These are phyloP conservation scores for Apiospora marii DNA, from an alignment of 2,329 filamentous ascomycete species.

Conservation along the genomic window DNA sequence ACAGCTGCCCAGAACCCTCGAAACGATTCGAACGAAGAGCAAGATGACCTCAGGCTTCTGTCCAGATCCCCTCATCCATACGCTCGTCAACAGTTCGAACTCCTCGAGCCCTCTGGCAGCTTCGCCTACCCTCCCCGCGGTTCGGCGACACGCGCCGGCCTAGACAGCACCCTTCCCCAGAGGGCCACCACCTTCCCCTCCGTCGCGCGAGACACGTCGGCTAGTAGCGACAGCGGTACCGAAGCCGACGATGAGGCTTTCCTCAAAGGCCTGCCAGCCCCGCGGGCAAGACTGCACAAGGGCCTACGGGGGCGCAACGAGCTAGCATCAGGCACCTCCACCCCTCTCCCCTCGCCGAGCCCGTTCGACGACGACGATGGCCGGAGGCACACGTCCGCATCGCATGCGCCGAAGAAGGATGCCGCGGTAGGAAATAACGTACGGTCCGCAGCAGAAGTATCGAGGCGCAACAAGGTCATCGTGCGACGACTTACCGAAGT, in stretches of 20 bases:
- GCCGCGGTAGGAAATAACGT: conserved; percentile 36
- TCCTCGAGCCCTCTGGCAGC: conserved; percentile 59
- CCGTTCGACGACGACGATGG: conserved; percentile 51
- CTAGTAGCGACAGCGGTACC: conserved; percentile 87
- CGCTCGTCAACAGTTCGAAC: conserved; percentile 64
- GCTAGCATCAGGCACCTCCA: conserved; percentile 60
- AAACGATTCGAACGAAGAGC: conserved; percentile 44
- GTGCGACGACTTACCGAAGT: conserved; percentile 62
- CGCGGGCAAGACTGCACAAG: conserved; percentile 76
- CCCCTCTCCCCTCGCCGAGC: conserved; percentile 61
- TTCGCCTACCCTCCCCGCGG: conserved; percentile 36
- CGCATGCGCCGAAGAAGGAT: conserved; percentile 35
- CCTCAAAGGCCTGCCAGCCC: conserved; percentile 83
- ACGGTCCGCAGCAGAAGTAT: conserved; percentile 42
- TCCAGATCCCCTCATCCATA: conserved; percentile 75
- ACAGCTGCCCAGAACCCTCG: conserved; percentile 37
- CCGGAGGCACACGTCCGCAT: conserved; percentile 31
- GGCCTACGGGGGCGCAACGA: conserved; percentile 73
- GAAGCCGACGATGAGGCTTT: conserved; percentile 96
- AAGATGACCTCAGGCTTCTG: conserved; percentile 54
- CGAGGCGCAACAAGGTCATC: conserved; percentile 58
- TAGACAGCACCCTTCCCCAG: conserved; percentile 33
- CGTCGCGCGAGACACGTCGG: conserved; percentile 60
- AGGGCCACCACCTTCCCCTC: conserved; percentile 36
- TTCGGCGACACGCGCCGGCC: conserved; percentile 31